Base-by-base conservation (phyloP, 805 yeast genomes). In the Candida endomychidarum region DNA sequence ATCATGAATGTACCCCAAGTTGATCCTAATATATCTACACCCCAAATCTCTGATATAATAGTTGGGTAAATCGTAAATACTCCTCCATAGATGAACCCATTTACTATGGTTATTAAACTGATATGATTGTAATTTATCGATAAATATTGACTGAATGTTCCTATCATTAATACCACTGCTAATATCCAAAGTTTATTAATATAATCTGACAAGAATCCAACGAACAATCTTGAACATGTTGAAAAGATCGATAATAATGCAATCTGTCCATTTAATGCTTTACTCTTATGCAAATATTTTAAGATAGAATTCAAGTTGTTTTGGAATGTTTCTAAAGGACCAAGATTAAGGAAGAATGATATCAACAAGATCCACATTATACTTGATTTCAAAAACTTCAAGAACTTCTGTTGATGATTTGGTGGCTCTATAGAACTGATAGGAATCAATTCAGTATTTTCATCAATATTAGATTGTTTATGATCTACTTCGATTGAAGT, bases 1-100 rank as follows among this genome's bases (percentile, higher is more conserved):
- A 86, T 72, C 75, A 88, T 83, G 57, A 88, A 86, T 18, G 84
- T 68, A 2, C 97, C 97, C 87, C 96, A 91, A 2, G 91, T 85
- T 2, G 96, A 85, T 0, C 97, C 98, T 61, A 91, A 79, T 23
- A 86, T 75, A 30, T 85, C 89, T 16, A 85, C 74, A 0, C 97
- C 97, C 89, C 96, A 93, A 2, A 86, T 78, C 3, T 82, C 70
- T 1, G 95, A 83, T 11, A 89, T 78, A 10, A 89, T 72, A 0
- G 96, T 84, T 3, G 99, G 98, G 51, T 80, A 86, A 5, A 87
- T 63, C 0, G 98, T 89, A 65, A 87, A 91, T 3, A 86, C 56
- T 0, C 90, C 86, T 22, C 98, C 96, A 54, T 91, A 87, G 5
- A 78, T 67, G 18, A 77, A 54, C 0, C 98, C 98, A 41, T 79